Evolutionary conservation across 176 grass and related monocot genomes (phyloP).

Genomic region (Poa pratensis): DNA sequence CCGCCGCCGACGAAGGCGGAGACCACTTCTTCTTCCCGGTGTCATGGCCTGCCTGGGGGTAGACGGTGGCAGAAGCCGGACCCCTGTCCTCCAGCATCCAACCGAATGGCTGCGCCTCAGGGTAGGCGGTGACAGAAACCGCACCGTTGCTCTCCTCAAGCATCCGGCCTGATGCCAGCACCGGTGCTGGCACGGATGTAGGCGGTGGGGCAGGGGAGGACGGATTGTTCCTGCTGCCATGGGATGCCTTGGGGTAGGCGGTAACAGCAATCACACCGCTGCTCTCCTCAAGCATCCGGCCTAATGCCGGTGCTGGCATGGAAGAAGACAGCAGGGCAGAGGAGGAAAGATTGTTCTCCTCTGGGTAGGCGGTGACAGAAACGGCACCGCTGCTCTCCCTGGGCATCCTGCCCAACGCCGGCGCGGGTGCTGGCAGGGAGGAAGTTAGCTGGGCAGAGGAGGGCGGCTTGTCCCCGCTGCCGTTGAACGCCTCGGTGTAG

Average conservation of each 20-base stretch:
- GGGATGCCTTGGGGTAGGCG: not conserved
- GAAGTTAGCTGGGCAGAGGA: conserved; percentile 3
- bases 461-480: not conserved
- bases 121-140: not conserved
- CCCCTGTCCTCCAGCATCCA: not conserved
- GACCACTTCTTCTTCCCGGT: conserved; percentile 22
- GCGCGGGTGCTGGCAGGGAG: not conserved
- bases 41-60: not conserved
- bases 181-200: not conserved
- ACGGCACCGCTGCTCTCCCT: not conserved
- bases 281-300: not conserved
- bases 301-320: not conserved
- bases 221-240: no score
- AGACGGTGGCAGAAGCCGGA: not conserved
- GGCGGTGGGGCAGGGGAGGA: no score
- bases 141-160: not conserved
- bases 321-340: not conserved
- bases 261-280: not conserved
- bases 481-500: not conserved
- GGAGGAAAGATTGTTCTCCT: not conserved
- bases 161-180: not conserved
- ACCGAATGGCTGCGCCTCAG: not conserved
- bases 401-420: not conserved
- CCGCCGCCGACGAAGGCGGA: not conserved
- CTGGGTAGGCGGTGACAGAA: not conserved